Percentiles rank a stretch among this genome's conserved stretches.
These are phyloP conservation scores for Pleurotus pulmonarius DNA, from an alignment of 768 basidiomycete genomes.

Conservation along the genomic window DNA sequence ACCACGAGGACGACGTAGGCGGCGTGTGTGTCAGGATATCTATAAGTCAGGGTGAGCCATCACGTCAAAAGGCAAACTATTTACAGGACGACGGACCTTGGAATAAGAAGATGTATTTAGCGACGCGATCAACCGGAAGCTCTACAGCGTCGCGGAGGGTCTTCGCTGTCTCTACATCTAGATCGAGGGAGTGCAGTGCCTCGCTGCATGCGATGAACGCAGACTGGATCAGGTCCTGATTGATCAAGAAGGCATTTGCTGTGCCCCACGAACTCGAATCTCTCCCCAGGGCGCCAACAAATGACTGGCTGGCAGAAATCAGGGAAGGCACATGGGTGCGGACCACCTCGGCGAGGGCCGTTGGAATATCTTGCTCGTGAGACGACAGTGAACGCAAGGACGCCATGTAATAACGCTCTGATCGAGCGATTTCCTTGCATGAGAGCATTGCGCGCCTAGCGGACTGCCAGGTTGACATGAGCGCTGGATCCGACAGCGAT, in stretches of 20 bases:
- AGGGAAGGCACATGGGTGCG: constrained; percentile 47
- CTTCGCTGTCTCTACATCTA: neutral
- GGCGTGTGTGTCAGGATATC: constrained; percentile 30
- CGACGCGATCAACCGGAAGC: constrained; percentile 59
- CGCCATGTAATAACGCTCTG: constrained; percentile 37
- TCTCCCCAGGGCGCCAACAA: constrained; percentile 42
- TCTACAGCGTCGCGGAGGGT: constrained; percentile 57
- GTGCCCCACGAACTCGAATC: constrained; percentile 68
- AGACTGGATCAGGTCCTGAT: constrained; percentile 46
- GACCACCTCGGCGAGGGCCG: constrained; percentile 50
- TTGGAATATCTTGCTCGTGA: neutral
- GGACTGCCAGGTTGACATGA: constrained; percentile 27
- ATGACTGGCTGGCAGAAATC: constrained; percentile 45
- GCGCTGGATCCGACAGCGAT: constrained; percentile 8
- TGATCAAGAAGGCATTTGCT: constrained; percentile 52
- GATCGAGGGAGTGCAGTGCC: constrained; percentile 46
- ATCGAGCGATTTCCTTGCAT: constrained; percentile 39
- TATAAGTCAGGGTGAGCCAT: neutral
- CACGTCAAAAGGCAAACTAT: neutral
- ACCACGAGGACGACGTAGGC: constrained; percentile 26
- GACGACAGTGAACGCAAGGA: constrained; percentile 21
- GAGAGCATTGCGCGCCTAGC: constrained; percentile 34
- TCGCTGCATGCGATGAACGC: constrained; percentile 60
- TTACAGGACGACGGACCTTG: constrained; percentile 38
- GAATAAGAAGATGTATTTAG: constrained; percentile 58